Base-by-base conservation (phyloP, 805 yeast species). In the Kluyveromyces aestuarii region DNA sequence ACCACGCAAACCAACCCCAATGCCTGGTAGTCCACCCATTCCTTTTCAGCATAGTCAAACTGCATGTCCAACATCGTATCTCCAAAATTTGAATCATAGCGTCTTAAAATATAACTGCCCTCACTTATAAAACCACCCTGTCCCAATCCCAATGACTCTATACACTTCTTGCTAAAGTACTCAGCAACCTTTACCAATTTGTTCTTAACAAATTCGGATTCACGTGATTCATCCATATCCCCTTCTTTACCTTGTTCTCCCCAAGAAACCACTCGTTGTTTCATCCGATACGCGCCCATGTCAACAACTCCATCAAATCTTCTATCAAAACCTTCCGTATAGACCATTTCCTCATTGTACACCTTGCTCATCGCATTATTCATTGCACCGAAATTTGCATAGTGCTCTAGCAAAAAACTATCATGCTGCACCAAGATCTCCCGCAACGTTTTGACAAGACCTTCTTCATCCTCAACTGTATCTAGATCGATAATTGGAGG, bases 321-420 rank as follows among this genome's bases (percentile, higher is more conserved):
- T 30, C 14, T 13, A 30, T 30, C 14, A 5, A 30, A 30, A 30
- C 35, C 35, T 11, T 30, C 14, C 14, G 35, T 5, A 5, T 30
- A 3, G 14, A 11, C 35, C 11, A 10, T 30, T 11, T 30, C 35
- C 4, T 30, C 35, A 5, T 4, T 11, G 14, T 13, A 3, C 7
- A 30, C 35, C 8, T 30, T 30, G 14, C 4, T 30, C 35, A 30
- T 7, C 35, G 35, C 35, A 11, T 30, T 30, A 43, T 54, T 57
- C 17, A 63, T 36, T 1, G 46, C 46, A 4, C 48, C 52, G 43
- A 53, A 51, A 42, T 62, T 57, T 8, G 69, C 67, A 47, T 58
- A 63, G 49, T 64, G 63, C 43, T 59, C 56, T 53, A 64, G 47
- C 17, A 63, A 47, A 43, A 64, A 61, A 7, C 61, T 58, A 48